Conservation (phyloP, 1,284 basidiomycete genomes). For the Golubevia pallescens region DNA sequence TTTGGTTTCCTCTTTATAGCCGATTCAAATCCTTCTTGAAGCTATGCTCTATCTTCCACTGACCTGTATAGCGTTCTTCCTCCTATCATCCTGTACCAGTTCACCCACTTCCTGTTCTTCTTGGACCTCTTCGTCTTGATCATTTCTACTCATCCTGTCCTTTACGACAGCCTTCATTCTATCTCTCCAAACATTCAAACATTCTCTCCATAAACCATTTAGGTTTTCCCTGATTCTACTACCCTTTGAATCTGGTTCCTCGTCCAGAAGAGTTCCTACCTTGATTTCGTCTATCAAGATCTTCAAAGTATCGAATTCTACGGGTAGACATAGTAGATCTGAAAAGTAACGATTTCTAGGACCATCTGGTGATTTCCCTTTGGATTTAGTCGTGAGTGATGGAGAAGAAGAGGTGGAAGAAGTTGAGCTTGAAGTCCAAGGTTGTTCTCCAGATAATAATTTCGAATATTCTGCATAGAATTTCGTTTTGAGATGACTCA, state of each 20-base stretch:
- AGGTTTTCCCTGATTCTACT: slow-evolving; percentile 44
- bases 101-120: too few relatives aligned
- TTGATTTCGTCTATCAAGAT: slow-evolving; percentile 28
- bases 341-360: slow-evolving; percentile 44
- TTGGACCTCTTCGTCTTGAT: slow-evolving; percentile 36
- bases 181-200: slow-evolving; percentile 13
- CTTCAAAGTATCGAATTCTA: slow-evolving; percentile 33
- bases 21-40: too few relatives aligned
- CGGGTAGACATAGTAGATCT: slow-evolving; percentile 47
- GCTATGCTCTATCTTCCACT: too few relatives aligned
- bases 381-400: slow-evolving; percentile 14
- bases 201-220: slow-evolving; percentile 48
- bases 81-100: slow-evolving; percentile 2
- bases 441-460: too few relatives aligned
- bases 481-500: too few relatives aligned
- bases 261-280: slow-evolving; percentile 31
- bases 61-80: slow-evolving; percentile 33
- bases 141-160: slow-evolving; percentile 26
- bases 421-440: too few relatives aligned
- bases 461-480: too few relatives aligned
- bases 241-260: slow-evolving; percentile 30
- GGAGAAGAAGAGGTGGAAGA: too few relatives aligned
- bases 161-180: slow-evolving; percentile 18
- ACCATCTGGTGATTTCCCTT: slow-evolving; percentile 46
- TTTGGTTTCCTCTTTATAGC: too few relatives aligned